Conservation (phyloP, 2,329 filamentous ascomycete genomes). For the Ceratocystiopsis sp. region DNA sequence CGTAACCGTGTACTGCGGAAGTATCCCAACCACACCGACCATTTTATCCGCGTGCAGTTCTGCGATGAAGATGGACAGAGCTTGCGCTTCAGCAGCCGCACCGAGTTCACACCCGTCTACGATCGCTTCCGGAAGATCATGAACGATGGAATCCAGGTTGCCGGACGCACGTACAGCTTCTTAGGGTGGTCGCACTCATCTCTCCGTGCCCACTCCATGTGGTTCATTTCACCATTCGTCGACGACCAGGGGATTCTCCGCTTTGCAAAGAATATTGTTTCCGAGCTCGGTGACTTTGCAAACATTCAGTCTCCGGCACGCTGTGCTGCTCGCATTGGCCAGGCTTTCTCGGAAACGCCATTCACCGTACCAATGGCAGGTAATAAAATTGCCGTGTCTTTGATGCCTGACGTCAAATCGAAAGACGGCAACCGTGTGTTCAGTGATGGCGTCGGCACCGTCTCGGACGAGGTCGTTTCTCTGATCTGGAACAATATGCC, state of each 20-base stretch:
- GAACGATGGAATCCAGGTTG: slow-evolving; percentile 41
- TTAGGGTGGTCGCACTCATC: slow-evolving; percentile 70
- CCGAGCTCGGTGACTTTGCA: slow-evolving; percentile 30
- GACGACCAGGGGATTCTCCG: slow-evolving; percentile 17
- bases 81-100: slow-evolving; percentile 37
- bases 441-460: slow-evolving; percentile 64
- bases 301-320: slow-evolving; percentile 34
- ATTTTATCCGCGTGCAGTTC: slow-evolving; percentile 56
- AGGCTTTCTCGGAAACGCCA: slow-evolving; percentile 60
- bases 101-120: slow-evolving; percentile 34
- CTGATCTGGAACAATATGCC: slow-evolving; percentile 42
- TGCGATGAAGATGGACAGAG: slow-evolving; percentile 55
- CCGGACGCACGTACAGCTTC: slow-evolving; percentile 45
- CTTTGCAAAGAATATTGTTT: slow-evolving; percentile 26
- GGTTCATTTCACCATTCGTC: slow-evolving; percentile 37
- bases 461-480: slow-evolving; percentile 42
- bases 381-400: slow-evolving; percentile 15
- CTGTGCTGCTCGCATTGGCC: slow-evolving; percentile 42
- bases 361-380: slow-evolving; percentile 36
- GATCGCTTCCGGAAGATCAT: slow-evolving; percentile 45
- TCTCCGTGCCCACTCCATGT: slow-evolving; percentile 51
- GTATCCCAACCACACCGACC: slow-evolving; percentile 39
- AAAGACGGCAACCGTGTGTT: slow-evolving; percentile 39
- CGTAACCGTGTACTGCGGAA: slow-evolving; percentile 57
- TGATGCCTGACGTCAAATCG: slow-evolving; percentile 35